Conservation (phyloP, 768 basidiomycete species). For the Tulasnella sp. region DNA sequence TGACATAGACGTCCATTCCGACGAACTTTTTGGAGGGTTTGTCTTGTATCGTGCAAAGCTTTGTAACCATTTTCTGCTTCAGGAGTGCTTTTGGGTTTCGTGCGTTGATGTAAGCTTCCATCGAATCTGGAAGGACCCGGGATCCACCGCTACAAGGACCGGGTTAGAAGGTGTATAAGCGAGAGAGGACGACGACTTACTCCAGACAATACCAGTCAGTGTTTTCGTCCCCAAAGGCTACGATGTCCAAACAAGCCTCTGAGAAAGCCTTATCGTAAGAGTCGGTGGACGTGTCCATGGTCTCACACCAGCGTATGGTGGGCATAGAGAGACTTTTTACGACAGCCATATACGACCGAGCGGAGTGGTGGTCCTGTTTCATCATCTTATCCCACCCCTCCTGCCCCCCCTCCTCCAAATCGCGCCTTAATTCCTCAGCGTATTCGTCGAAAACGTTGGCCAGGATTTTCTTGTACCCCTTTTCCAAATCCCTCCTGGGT, state of each 20-base stretch:
- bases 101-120: background rate
- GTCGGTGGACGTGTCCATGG: slow-evolving; percentile 23
- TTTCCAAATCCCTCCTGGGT: background rate
- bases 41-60: background rate
- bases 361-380: background rate
- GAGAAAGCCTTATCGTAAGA: slow-evolving; percentile 22
- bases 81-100: background rate
- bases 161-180: too few species aligned
- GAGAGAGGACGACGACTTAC: too few species aligned
- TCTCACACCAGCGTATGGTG: slow-evolving; percentile 27
- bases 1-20: background rate
- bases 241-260: slow-evolving; percentile 22
- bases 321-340: background rate
- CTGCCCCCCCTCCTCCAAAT: background rate
- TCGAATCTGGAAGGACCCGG: background rate
- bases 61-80: background rate
- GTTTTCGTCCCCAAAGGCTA: background rate
- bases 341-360: background rate
- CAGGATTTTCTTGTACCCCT: background rate
- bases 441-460: too few species aligned
- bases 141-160: slow-evolving; percentile 12
- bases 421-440: background rate
- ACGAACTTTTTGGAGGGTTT: background rate
- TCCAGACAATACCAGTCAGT: background rate
- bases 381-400: background rate